Conservation (phyloP, 805 yeast genomes). For the Yarrowia divulgata region DNA sequence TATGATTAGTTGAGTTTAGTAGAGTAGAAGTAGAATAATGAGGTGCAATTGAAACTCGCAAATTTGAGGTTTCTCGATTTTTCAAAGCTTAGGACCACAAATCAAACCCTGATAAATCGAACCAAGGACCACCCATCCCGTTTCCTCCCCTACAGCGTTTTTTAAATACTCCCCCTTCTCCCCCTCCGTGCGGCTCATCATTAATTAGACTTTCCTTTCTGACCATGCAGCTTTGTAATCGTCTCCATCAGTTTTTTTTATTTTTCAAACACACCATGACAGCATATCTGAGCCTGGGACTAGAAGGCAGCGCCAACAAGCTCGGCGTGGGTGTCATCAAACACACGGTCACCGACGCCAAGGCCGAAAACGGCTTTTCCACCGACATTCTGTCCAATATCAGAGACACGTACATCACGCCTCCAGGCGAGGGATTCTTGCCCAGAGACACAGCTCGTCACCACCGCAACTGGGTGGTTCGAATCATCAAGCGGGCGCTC, state of each 20-base stretch:
- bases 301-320: slow-evolving; percentile 97
- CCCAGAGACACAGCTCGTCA: slow-evolving; percentile 98
- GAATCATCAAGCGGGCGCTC: slow-evolving; percentile 73
- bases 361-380: slow-evolving; percentile 55
- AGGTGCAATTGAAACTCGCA: too few relatives aligned
- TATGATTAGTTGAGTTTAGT: too few relatives aligned
- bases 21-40: too few relatives aligned
- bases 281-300: slow-evolving; percentile 58
- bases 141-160: background rate
- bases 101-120: too few relatives aligned
- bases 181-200: slow-evolving; percentile 5
- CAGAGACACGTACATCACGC: slow-evolving; percentile 93
- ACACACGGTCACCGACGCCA: slow-evolving; percentile 54
- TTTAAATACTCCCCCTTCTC: background rate
- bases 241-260: background rate
- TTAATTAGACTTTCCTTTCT: background rate
- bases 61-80: too few relatives aligned
- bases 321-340: slow-evolving; percentile 91
- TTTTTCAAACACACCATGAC: slow-evolving; percentile 3
- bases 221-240: background rate
- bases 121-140: background rate
- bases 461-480: slow-evolving; percentile 91
- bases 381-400: slow-evolving; percentile 87
- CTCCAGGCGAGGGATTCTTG: slow-evolving; percentile 97
- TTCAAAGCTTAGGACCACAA: too few relatives aligned